Evolutionary conservation across 768 basidiomycete species (phyloP), one percentile per base, ranked within the genome.

Genomic region (Lentinula lateritia): DNA sequence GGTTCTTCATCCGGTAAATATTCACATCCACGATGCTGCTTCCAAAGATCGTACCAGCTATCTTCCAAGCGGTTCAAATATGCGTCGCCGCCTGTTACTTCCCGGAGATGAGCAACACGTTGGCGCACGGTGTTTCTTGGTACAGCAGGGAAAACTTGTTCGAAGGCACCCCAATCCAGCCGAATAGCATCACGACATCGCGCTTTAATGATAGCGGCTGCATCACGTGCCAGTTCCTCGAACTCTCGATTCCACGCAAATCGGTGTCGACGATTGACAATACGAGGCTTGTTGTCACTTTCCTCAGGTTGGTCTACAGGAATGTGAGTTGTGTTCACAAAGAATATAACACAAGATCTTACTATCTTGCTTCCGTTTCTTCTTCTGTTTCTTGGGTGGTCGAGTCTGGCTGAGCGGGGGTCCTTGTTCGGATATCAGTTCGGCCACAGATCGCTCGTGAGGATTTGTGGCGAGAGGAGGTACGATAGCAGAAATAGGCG

Each of bases 221-320:
- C 88, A 68, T 98, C 96, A 58, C 89, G 84, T 28, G 89, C 88
- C 42, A 95, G 81, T 63, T 98, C 96, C 60, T 98, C 94, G 60
- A 88, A 93, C 54, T 95, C 92, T 43, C 81, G 73, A 59, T 83
- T 92, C 94, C 93, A 98, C 52, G 85, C 84, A 69, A 93, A 93
- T 59, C 88, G 80, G 52, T 86, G 82, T 16, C 90, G 81, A 57
- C 88, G 78, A 50, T 67, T 65, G 15, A 67, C 58, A 43, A 45
- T 32, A 20, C 58, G 58, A 7, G 58, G 59, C 18, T 35, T 52
- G 35, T 50, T 52, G 16, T 60, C 48, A 3, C 15, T 41, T 16
- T 60, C 59, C 3, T 50, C 59, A 9, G 34, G 45, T 18, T 1
- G 6, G 12, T 32, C 48, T 59, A 42, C 28, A 32, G 6, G 46